Conservation (phyloP, 2,329 filamentous ascomycete genomes). For the Verticillium nonalfalfae region DNA sequence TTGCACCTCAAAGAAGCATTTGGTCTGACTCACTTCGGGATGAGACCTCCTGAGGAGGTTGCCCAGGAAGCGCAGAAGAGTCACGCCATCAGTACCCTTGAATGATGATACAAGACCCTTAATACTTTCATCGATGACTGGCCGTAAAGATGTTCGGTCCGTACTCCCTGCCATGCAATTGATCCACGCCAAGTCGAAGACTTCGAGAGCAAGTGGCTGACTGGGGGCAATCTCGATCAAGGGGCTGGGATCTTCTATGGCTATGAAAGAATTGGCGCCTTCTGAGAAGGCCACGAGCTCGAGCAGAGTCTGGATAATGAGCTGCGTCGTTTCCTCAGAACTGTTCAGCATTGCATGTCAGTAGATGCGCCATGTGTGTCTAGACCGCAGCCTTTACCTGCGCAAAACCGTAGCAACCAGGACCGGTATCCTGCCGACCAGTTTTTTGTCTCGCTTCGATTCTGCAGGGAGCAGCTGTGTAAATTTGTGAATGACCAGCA, state of each 20-base stretch:
- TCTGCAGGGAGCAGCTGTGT: slow-evolving; percentile 46
- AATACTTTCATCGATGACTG: slow-evolving; percentile 40
- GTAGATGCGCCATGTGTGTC: not conserved
- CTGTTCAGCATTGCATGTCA: slow-evolving; percentile 21
- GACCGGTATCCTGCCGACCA: slow-evolving; percentile 46
- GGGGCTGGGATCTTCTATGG: slow-evolving; percentile 43
- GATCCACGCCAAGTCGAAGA: slow-evolving; percentile 52
- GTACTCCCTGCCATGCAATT: slow-evolving; percentile 31
- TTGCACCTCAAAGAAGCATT: not conserved
- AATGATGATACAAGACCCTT: slow-evolving; percentile 45
- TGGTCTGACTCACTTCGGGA: slow-evolving; percentile 30
- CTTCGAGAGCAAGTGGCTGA: slow-evolving; percentile 46
- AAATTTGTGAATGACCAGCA: slow-evolving; percentile 59
- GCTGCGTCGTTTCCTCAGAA: slow-evolving; percentile 41
- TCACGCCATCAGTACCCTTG: slow-evolving; percentile 53
- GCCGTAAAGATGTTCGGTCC: slow-evolving; percentile 21
- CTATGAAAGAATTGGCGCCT: slow-evolving; percentile 42
- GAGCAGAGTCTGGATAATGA: slow-evolving; percentile 51
- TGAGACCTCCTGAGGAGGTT: slow-evolving; percentile 43
- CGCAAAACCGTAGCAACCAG: slow-evolving; percentile 46
- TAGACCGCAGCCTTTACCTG: slow-evolving; percentile 32
- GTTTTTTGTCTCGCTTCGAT: slow-evolving; percentile 33
- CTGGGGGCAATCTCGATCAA: slow-evolving; percentile 51
- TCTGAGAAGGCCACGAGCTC: slow-evolving; percentile 45
- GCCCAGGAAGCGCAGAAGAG: slow-evolving; percentile 51